These are phyloP conservation scores for Trichocomaceae sp. DNA, from an alignment of 2,329 filamentous ascomycete species.

Conservation along the genomic window DNA sequence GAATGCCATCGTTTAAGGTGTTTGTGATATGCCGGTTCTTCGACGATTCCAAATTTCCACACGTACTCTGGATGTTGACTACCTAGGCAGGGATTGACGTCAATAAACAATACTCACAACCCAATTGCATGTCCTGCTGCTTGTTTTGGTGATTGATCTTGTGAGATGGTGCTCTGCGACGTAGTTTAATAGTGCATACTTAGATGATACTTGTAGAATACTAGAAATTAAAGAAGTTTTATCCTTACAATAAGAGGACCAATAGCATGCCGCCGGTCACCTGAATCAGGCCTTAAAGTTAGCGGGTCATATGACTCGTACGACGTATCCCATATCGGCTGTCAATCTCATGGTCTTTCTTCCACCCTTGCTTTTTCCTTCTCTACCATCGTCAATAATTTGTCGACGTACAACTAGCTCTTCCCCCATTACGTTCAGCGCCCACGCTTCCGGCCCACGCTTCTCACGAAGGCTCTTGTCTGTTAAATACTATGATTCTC, in stretches of 20 bases:
- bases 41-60: no score
- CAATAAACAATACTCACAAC: neutral
- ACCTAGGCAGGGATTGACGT: neutral
- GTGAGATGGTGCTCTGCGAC: neutral
- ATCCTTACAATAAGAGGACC: neutral
- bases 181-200: neutral
- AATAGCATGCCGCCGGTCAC: slow-evolving; percentile 6
- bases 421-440: neutral
- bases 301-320: no score
- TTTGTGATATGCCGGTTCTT: no score
- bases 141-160: neutral
- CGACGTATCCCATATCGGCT: neutral
- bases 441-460: neutral
- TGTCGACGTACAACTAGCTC: neutral
- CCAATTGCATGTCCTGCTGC: neutral
- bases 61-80: no score
- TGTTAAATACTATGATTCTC: no score
- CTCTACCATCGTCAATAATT: neutral
- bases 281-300: neutral
- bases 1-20: no score
- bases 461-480: no score
- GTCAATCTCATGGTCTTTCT: no score
- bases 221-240: no score
- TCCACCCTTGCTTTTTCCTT: slow-evolving; percentile 7
- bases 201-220: no score